Evolutionary conservation across 495 filamentous ascomycete genomes (phyloP).

Genomic region (Podospora appendiculata): DNA sequence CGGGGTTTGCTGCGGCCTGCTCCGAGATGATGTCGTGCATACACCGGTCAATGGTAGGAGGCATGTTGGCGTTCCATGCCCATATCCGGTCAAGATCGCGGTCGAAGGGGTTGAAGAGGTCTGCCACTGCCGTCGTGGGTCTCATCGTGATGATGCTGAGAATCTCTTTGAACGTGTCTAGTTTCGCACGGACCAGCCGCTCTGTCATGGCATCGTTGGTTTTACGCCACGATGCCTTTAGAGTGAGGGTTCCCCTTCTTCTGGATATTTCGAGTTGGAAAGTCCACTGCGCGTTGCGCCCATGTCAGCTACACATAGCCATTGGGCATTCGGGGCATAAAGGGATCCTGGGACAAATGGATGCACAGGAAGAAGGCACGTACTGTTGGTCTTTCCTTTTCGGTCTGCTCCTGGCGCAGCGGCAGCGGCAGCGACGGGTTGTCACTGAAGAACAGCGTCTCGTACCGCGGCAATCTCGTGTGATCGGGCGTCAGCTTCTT

Average conservation of each 20-base stretch:
- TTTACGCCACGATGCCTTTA: constrained; percentile 7
- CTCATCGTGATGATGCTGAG: background rate
- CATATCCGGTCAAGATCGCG: constrained; percentile 28
- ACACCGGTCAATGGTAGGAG: constrained; percentile 25
- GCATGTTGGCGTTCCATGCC: constrained; percentile 31
- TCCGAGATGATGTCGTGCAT: constrained; percentile 34
- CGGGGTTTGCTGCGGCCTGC: constrained; percentile 18
- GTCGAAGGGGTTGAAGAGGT: constrained; percentile 5
- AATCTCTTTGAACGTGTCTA: constrained; percentile 7
- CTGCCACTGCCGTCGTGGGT: background rate
- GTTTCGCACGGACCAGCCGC: constrained; percentile 1
- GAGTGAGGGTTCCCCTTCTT: background rate
- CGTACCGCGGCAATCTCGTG: background rate
- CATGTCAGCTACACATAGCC: background rate
- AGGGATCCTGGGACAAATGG: too few relatives aligned
- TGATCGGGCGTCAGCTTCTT: background rate
- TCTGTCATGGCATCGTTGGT: background rate
- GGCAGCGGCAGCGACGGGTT: background rate
- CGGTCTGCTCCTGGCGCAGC: background rate
- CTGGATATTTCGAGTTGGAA: constrained; percentile 8
- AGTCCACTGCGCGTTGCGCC: constrained; percentile 2
- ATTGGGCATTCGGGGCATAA: too few relatives aligned
- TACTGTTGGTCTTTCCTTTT: background rate
- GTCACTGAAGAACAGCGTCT: constrained; percentile 10
- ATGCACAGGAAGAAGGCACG: background rate